Conservation (phyloP, 2,329 filamentous ascomycete genomes). For the Cladosporium sphaerospermum region DNA sequence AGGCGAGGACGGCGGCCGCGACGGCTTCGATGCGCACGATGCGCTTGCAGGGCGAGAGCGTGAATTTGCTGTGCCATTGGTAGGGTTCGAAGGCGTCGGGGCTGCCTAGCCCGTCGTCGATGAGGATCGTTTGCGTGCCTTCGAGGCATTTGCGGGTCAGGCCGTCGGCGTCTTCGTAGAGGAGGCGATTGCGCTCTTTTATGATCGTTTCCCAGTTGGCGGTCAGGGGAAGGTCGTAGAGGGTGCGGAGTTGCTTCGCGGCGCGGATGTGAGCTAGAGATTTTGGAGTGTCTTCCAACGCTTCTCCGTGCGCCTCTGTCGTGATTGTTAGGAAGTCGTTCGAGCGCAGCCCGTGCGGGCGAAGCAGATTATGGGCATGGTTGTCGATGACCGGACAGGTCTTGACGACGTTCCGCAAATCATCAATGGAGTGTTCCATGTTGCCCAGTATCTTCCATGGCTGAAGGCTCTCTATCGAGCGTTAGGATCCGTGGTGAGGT, state of each 20-base stretch:
- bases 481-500: neutral
- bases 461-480: too few relatives aligned
- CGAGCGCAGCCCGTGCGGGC: slow-evolving; percentile 41
- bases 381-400: slow-evolving; percentile 61
- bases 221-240: slow-evolving; percentile 53
- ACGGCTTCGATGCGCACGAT: slow-evolving; percentile 74
- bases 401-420: slow-evolving; percentile 22
- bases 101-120: slow-evolving; percentile 68
- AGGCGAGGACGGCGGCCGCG: slow-evolving; percentile 56
- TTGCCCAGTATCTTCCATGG: neutral
- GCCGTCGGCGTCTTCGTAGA: slow-evolving; percentile 42
- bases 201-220: slow-evolving; percentile 56
- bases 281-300: slow-evolving; percentile 55
- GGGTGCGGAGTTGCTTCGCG: slow-evolving; percentile 58
- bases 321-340: slow-evolving; percentile 58
- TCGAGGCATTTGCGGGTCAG: slow-evolving; percentile 61
- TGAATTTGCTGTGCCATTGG: slow-evolving; percentile 61
- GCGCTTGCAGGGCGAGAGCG: slow-evolving; percentile 57
- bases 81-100: slow-evolving; percentile 53
- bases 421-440: slow-evolving; percentile 13
- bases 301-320: slow-evolving; percentile 65
- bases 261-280: slow-evolving; percentile 66
- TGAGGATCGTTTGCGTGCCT: slow-evolving; percentile 66
- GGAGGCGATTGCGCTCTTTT: slow-evolving; percentile 41
- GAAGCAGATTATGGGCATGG: slow-evolving; percentile 64